These are phyloP conservation scores for Lycium ferocissimum DNA, from an alignment of 257 asterid species.

Conservation along the genomic window DNA sequence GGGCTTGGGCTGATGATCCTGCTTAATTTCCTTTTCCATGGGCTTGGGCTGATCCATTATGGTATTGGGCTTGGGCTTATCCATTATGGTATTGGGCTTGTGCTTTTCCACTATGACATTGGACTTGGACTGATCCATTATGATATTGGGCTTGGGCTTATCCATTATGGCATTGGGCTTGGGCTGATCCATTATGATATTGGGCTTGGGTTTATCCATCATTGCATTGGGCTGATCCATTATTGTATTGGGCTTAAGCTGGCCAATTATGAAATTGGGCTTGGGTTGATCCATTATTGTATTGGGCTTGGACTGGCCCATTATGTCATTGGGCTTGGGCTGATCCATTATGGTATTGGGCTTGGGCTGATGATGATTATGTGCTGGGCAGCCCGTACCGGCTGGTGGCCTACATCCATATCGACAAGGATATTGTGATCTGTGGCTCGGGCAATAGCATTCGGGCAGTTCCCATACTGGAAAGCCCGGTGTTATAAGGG, in stretches of 20 bases:
- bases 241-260: background rate
- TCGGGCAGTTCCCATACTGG: too few species aligned
- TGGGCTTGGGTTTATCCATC: background rate
- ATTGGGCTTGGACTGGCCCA: background rate
- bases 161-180: background rate
- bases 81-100: background rate
- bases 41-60: background rate
- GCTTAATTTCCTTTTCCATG: too few species aligned
- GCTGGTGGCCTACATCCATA: too few species aligned
- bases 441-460: too few species aligned
- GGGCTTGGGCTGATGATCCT: too few species aligned
- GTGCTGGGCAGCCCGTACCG: too few species aligned
- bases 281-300: background rate
- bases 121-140: background rate
- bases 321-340: background rate
- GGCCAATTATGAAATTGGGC: background rate
- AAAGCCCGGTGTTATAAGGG: too few species aligned
- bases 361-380: background rate
- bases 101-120: too few species aligned
- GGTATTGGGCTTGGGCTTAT: slow-evolving; percentile 10
- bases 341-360: background rate
- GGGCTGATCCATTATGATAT: too few species aligned
- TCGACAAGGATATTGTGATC: too few species aligned
- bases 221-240: background rate
- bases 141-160: slow-evolving; percentile 3